Conservation (phyloP, 192 early-diverging fungal genomes). For the Martensiomyces pterosporus region DNA sequence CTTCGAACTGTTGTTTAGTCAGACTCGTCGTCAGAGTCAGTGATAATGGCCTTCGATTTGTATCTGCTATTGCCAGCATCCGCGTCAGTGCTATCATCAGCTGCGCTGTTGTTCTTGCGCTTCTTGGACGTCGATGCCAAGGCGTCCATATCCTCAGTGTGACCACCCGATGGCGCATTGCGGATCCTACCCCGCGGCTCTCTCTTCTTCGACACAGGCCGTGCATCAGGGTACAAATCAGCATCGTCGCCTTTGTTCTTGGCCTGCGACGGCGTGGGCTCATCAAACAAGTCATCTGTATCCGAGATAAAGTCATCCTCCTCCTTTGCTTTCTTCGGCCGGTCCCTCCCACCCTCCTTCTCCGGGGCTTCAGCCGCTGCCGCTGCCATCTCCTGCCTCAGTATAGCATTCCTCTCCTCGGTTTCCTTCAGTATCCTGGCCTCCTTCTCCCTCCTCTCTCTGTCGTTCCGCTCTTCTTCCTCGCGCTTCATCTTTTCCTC, state of each 20-base stretch:
- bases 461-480: constrained; percentile 24
- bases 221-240: neutral
- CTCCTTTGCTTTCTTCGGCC: constrained; percentile 21
- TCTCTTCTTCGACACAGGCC: neutral
- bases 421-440: constrained; percentile 20
- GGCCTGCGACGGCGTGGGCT: neutral
- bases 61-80: too few relatives aligned
- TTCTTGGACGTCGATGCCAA: neutral
- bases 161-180: too few relatives aligned
- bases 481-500: constrained; percentile 44
- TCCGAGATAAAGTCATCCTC: neutral
- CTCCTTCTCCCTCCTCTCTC: constrained; percentile 12
- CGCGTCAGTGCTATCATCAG: neutral
- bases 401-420: constrained; percentile 50
- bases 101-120: neutral
- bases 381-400: constrained; percentile 46
- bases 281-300: neutral
- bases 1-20: too few relatives aligned
- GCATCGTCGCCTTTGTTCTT: neutral
- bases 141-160: too few relatives aligned
- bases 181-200: too few relatives aligned
- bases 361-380: constrained; percentile 1
- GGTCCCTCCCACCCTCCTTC: too few relatives aligned
- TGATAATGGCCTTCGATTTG: constrained; percentile 34
- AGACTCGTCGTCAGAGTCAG: constrained; percentile 22